Percentiles rank a stretch among this genome's conserved stretches.
Evolutionary conservation across 2,329 filamentous ascomycete species (phyloP).

Genomic region (Ophiocordyceps camponoti-leonardi): DNA sequence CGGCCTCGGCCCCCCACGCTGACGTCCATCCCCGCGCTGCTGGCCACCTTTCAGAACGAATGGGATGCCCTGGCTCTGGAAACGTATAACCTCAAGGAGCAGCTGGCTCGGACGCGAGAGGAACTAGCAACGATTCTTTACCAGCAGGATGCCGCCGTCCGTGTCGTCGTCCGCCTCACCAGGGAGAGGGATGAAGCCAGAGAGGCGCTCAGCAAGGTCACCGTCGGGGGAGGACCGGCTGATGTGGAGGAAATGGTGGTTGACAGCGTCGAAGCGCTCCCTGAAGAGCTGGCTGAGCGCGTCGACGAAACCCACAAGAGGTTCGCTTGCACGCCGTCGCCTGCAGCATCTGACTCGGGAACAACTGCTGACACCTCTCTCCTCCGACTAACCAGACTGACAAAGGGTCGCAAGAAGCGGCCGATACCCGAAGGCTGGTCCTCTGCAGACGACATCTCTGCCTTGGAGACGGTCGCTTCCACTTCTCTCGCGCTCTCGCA

Average conservation of each 20-base stretch:
- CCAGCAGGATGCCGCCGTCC: conserved; percentile 90
- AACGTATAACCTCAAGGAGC: conserved; percentile 78
- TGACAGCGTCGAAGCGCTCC: conserved; percentile 55
- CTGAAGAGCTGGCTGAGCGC: conserved; percentile 51
- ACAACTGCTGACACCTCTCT: background rate
- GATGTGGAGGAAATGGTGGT: conserved; percentile 85
- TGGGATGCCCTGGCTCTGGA: conserved; percentile 92
- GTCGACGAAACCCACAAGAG: conserved; percentile 67
- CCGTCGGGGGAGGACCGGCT: conserved; percentile 40
- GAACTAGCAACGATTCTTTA: conserved; percentile 89
- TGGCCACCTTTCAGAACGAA: conserved; percentile 93
- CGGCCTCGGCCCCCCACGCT: conserved; percentile 81
- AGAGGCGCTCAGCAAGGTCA: conserved; percentile 72
- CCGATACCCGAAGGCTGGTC: conserved; percentile 75
- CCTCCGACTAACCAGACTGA: conserved; percentile 41
- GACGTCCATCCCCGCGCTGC: conserved; percentile 87
- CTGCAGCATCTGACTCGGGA: background rate
- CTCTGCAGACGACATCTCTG: conserved; percentile 49
- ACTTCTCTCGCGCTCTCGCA: conserved; percentile 29
- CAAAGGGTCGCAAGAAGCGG: conserved; percentile 78
- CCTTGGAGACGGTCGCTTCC: conserved; percentile 26
- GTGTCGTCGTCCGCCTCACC: conserved; percentile 83
- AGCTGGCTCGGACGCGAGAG: conserved; percentile 76
- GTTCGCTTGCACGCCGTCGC: conserved; percentile 32
- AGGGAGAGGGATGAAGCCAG: conserved; percentile 85